Percentiles rank a stretch among this genome's conserved stretches.
phyloP scores from a whole-genome alignment of 768 basidiomycete species.

The Xerocomellus intermedius region DNA sequence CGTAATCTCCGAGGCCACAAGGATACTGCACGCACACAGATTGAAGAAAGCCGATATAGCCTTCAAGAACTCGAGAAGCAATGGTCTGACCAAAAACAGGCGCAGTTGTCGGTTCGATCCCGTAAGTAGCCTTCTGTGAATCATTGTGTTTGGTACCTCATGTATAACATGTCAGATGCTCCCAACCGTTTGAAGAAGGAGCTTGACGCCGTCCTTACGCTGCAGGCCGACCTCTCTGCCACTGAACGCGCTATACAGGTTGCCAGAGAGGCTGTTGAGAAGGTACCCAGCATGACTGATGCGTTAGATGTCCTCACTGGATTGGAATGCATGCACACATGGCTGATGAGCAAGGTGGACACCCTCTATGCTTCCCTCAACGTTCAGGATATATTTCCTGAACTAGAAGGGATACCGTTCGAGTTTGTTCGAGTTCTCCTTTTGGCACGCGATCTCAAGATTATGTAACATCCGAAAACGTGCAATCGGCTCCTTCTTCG shows the following conservation, averaged over 20 bases:
- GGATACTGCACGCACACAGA: too few relatives aligned
- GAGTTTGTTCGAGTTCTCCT: neutral
- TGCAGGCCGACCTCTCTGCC: neutral
- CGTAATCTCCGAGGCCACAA: too few relatives aligned
- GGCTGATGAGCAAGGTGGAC: slow-evolving; percentile 7
- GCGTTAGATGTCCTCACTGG: neutral
- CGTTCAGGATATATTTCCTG: neutral
- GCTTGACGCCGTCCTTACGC: neutral
- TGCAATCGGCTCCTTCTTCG: neutral
- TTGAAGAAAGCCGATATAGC: neutral
- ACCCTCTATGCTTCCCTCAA: slow-evolving; percentile 5
- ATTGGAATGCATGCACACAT: neutral
- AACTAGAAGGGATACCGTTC: neutral
- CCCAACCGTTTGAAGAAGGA: neutral
- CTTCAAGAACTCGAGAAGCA: neutral
- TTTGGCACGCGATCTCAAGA: neutral
- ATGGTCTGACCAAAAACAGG: neutral
- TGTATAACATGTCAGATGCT: neutral
- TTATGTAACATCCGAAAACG: neutral
- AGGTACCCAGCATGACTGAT: neutral
- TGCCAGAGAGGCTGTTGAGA: neutral
- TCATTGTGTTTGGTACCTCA: neutral
- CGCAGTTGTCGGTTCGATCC: neutral
- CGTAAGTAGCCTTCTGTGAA: neutral
- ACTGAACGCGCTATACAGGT: neutral